Base-by-base conservation (phyloP, 768 basidiomycete genomes). In the Hemileccinum rubropunctum region DNA sequence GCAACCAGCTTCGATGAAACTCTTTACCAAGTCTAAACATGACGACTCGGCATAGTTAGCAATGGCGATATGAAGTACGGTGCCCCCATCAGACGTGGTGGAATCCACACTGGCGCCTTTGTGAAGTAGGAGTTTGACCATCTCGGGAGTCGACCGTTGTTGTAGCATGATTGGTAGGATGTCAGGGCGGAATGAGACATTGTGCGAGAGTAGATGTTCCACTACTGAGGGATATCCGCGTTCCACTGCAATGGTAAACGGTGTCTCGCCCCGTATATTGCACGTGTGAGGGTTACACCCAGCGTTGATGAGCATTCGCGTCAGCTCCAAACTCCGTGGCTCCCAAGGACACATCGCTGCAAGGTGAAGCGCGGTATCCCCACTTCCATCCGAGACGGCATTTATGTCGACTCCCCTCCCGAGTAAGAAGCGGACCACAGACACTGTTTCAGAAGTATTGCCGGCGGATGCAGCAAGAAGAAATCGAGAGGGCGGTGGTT, bases 341-440 rank as follows among this genome's bases (percentile, higher is more conserved):
- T 46, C 45, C 45, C 36, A 46, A 38, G 45, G 27, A 11, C 20
- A 46, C 27, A 38, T 38, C 3, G 36, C 35, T 14, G 27, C 36
- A 6, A 46, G 45, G 17, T 46, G 45, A 6, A 46, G 27, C 2
- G 36, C 35, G 1, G 35, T 33, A 15, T 47, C 38, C 3, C 38
- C 2, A 12, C 26, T 10, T 13, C 30, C 6, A 17, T 30, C 23
- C 14, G 38, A 30, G 17, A 27, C 17, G 1, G 3, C 34, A 4
- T 38, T 34, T 1, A 52, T 4, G 15, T 53, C 27, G 6, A 36
- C 47, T 1, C 52, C 56, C 5, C 38, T 42, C 14, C 26, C 6
- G n/a, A 58, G 23, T 15, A 58, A n/a, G 20, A 48, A 42, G 3
- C 38, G 48, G 17, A 52, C 35, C 10, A 45, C 20, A 15, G 36